Evolutionary conservation across 257 asterid genomes (phyloP), one percentile per base, ranked within the genome.

Genomic region (Ophiorrhiza pumila): DNA sequence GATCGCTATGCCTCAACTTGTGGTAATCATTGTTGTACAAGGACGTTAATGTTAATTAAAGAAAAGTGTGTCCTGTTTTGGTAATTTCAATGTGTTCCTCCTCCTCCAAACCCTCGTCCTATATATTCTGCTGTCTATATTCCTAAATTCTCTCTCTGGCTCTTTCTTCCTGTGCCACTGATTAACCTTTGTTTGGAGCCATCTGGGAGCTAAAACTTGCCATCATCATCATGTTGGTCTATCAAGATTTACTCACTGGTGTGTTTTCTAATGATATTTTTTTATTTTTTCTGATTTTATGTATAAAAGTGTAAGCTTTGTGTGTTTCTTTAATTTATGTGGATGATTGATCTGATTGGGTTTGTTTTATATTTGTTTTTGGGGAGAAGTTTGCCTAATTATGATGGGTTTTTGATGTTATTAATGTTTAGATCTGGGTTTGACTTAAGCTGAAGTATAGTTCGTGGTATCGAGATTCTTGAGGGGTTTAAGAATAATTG

Each of bases 181-280:
- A 15, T 43, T 0, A 43, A 41, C 25, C 32, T 5, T 64, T 25
- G 53, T 27, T 50, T 50, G 57, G 69, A 59, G 65, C 74, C 63
- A 71, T 60, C 71, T 72, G 74, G 55, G 83, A 76, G 78, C 71
- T 68, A 11, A n/a, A 23, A 13, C 14, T 15, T 43, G 20, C 65
- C 22, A 1, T 25, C 69, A 32, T 52, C 61, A 78, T 29, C 82
- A 84, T 86, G 92, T 81, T 90, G 92, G 89, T 90, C 77, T 90
- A 88, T 37, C 92, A 86, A 39, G 96, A 90, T 87, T 71, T 88
- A 39, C 76, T 90, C 56, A 71, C 88, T 18, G 90, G 95, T 84
- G 63, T 13, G 1, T 12, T 9, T 11, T 4, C n/a, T n/a, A n/a
- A n/a, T n/a, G n/a, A n/a, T n/a, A n/a, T 22, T 65, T 71, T 50